Evolutionary conservation across 371 early-diverging fungal genomes (phyloP).

Genomic region (Ecytonucleospora hepatopenaei): DNA sequence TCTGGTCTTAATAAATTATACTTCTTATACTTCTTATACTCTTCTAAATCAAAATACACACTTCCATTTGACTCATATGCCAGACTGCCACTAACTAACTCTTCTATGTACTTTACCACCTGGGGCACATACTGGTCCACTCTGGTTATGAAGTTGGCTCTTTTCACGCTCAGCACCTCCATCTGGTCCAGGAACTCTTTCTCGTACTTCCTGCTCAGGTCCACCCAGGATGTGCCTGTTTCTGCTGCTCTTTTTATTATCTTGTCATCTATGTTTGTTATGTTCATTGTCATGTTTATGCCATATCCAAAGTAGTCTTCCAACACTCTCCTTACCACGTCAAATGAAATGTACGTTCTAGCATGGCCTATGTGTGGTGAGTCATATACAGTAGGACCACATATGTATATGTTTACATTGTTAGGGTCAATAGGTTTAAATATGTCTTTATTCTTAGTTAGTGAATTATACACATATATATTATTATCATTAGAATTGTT

Average conservation of each 20-base stretch:
- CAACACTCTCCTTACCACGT: constrained; percentile 81
- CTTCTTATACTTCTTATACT: constrained; percentile 65
- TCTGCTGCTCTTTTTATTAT: constrained; percentile 55
- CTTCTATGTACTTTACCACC: constrained; percentile 73
- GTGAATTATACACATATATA: constrained; percentile 35
- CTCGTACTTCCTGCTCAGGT: constrained; percentile 81
- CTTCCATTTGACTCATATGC: constrained; percentile 77
- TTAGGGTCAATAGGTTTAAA: constrained; percentile 23
- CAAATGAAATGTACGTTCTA: constrained; percentile 79
- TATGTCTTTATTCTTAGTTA: constrained; percentile 34
- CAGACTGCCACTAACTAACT: constrained; percentile 79
- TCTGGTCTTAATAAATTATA: constrained; percentile 23
- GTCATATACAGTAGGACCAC: constrained; percentile 99
- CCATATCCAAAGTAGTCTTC: constrained; percentile 87
- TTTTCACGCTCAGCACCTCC: constrained; percentile 69
- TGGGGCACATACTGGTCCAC: constrained; percentile 93
- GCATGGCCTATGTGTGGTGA: constrained; percentile 95
- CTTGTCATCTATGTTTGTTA: constrained; percentile 99
- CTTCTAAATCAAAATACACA: constrained; percentile 86
- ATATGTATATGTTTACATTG: constrained; percentile 58
- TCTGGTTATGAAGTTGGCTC: constrained; percentile 80
- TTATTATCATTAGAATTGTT: too few relatives aligned
- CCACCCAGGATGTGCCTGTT: constrained; percentile 13
- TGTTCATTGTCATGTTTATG: constrained; percentile 86
- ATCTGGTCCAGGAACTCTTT: constrained; percentile 84